These are phyloP conservation scores for Leishmania aethiopica DNA, from an alignment of 208 protist species.

Conservation along the genomic window DNA sequence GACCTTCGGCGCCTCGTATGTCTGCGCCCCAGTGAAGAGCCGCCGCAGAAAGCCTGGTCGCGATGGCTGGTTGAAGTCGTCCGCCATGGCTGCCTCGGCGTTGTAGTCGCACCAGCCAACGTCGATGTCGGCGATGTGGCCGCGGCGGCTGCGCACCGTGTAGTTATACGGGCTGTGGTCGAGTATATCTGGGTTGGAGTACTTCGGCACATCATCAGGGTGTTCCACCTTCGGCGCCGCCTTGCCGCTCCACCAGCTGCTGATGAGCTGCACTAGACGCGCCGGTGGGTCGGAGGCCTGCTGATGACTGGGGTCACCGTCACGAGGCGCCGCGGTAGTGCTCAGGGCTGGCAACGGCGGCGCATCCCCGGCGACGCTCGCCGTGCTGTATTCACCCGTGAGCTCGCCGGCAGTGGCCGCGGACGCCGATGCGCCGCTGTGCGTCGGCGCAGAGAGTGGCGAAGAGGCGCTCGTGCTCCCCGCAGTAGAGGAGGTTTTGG, in stretches of 20 bases:
- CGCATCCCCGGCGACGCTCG: background rate
- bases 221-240: constrained; percentile 21
- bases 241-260: constrained; percentile 27
- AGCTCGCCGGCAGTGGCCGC: background rate
- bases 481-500: background rate
- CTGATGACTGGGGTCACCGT: background rate
- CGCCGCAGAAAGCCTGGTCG: constrained; percentile 31
- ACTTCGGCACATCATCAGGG: constrained; percentile 30
- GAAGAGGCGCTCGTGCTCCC: background rate
- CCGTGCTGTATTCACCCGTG: background rate
- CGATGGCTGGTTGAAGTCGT: constrained; percentile 40
- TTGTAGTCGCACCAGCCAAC: constrained; percentile 82
- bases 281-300: background rate
- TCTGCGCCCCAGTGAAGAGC: constrained; percentile 24
- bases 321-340: background rate
- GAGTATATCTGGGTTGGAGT: constrained; percentile 41
- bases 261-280: constrained; percentile 13
- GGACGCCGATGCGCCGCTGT: background rate
- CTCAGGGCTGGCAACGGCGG: background rate
- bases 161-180: constrained; percentile 66
- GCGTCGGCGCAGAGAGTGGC: background rate
- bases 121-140: constrained; percentile 65
- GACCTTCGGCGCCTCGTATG: constrained; percentile 50
- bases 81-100: constrained; percentile 34
- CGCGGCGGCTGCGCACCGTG: constrained; percentile 43